These are phyloP conservation scores for Mycena sanguinolenta DNA, from an alignment of 768 basidiomycete species.

Conservation along the genomic window DNA sequence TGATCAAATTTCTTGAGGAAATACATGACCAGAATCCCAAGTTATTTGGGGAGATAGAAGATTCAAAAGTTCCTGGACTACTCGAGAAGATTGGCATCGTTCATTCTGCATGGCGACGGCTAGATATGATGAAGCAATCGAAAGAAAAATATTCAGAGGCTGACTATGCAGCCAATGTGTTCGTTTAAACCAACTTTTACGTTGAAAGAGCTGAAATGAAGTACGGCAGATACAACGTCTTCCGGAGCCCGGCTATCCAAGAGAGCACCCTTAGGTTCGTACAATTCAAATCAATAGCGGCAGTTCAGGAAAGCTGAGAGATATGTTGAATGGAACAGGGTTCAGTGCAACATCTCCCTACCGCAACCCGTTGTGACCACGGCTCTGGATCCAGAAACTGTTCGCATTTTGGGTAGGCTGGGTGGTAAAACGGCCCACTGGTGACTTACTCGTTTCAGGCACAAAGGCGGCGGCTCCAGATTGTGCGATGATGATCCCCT, in stretches of 20 bases:
- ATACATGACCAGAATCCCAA: constrained; percentile 48
- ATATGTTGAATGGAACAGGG: constrained; percentile 45
- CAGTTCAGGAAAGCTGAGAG: constrained; percentile 9
- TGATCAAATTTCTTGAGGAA: constrained; percentile 49
- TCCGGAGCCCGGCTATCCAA: constrained; percentile 61
- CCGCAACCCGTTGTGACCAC: constrained; percentile 55
- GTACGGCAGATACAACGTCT: constrained; percentile 57
- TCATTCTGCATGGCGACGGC: constrained; percentile 59
- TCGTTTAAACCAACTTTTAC: constrained; percentile 35
- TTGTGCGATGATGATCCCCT: constrained; percentile 61
- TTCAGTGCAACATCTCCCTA: constrained; percentile 62
- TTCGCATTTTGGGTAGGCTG: constrained; percentile 53
- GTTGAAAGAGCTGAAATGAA: not conserved
- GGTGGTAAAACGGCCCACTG: not conserved
- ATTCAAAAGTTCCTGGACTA: constrained; percentile 38
- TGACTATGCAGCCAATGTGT: constrained; percentile 70
- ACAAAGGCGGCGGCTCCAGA: constrained; percentile 65
- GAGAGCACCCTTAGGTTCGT: constrained; percentile 59
- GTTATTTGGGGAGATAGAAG: constrained; percentile 52
- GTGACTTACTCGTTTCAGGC: constrained; percentile 3
- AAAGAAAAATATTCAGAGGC: constrained; percentile 67
- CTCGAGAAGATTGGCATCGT: constrained; percentile 57
- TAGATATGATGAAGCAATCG: constrained; percentile 57
- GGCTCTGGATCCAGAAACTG: constrained; percentile 44
- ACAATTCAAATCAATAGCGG: not conserved